A percentile compares a stretch with the other conserved stretches of the same genome.
Evolutionary conservation across 2,329 filamentous ascomycete genomes (phyloP).

Genomic region (Cytospora chrysosperma): DNA sequence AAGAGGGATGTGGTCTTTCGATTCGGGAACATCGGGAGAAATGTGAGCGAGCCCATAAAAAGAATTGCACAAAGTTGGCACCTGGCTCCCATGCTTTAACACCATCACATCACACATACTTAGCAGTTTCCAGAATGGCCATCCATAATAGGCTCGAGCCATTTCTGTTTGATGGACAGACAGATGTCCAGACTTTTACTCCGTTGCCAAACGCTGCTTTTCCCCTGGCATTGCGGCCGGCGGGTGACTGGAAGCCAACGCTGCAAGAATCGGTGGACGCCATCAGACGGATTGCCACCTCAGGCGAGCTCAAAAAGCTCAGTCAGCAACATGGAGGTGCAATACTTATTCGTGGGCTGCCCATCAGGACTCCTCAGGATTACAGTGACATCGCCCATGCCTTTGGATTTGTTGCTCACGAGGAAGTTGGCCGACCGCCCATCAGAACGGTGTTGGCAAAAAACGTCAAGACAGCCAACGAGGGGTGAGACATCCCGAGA

Average conservation of each 20-base stretch:
- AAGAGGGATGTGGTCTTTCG: neutral
- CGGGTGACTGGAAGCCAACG: constrained; percentile 11
- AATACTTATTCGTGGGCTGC: constrained; percentile 34
- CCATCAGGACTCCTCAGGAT: constrained; percentile 33
- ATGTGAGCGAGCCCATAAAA: neutral
- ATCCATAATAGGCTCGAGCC: neutral
- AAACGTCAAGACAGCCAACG: constrained; percentile 39
- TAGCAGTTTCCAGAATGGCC: neutral
- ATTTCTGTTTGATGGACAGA: constrained; percentile 5
- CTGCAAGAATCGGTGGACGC: constrained; percentile 24
- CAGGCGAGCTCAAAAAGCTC: constrained; percentile 30
- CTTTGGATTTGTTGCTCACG: constrained; percentile 35
- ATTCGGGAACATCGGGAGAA: neutral
- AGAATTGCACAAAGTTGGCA: neutral
- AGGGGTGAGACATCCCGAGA: constrained; percentile 29
- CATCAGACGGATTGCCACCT: constrained; percentile 26
- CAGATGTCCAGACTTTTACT: neutral
- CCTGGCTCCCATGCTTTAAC: neutral
- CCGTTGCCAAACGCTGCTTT: constrained; percentile 3
- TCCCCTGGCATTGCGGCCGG: constrained; percentile 7
- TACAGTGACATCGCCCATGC: constrained; percentile 37
- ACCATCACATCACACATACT: neutral
- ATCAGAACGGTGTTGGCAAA: constrained; percentile 34
- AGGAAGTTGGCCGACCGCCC: constrained; percentile 37
- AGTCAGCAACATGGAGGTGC: constrained; percentile 35